These are phyloP conservation scores for Penicillium brevicompactum DNA, from an alignment of 2,329 filamentous ascomycete species.

Conservation along the genomic window DNA sequence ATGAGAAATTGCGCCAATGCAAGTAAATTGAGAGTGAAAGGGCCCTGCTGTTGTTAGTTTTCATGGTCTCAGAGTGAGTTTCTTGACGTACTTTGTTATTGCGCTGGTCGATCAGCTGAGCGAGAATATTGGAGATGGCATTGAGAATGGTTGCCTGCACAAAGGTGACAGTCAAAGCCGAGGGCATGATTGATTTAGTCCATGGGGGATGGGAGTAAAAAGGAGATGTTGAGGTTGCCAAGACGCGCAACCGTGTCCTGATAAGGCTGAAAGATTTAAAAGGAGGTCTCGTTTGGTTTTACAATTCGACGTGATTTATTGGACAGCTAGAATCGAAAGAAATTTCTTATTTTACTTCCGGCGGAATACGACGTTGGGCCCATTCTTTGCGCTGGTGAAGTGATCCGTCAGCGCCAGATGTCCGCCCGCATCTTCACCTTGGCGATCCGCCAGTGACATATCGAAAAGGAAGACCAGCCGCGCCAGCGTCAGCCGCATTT, in stretches of 20 bases:
- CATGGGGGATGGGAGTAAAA: conserved; percentile 9
- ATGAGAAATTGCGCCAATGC: conserved; percentile 76
- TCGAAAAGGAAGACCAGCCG: conserved; percentile 44
- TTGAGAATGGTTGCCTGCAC: conserved; percentile 42
- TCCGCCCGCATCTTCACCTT: conserved; percentile 37
- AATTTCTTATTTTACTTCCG: not conserved
- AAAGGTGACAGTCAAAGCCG: conserved; percentile 36
- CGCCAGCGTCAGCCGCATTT: conserved; percentile 44
- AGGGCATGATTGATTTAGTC: conserved; percentile 22
- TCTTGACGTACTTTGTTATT: conserved; percentile 33
- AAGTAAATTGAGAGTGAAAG: conserved; percentile 64
- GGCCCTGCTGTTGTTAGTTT: conserved; percentile 46
- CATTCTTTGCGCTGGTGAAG: conserved; percentile 41
- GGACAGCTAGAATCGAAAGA: too few relatives aligned
- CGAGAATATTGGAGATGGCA: conserved; percentile 41
- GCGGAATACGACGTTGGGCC: conserved; percentile 37
- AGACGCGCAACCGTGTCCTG: conserved; percentile 29
- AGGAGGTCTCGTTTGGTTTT: not conserved
- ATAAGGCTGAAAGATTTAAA: conserved; percentile 5
- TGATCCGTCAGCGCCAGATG: conserved; percentile 42
- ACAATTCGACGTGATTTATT: too few relatives aligned
- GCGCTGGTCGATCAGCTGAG: conserved; percentile 42
- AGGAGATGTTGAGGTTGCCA: conserved; percentile 8
- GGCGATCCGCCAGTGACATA: conserved; percentile 36
- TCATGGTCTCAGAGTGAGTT: not conserved